Evolutionary conservation across 177 flowering plant species (phyloP).

Genomic region (Vitis hybrid): DNA sequence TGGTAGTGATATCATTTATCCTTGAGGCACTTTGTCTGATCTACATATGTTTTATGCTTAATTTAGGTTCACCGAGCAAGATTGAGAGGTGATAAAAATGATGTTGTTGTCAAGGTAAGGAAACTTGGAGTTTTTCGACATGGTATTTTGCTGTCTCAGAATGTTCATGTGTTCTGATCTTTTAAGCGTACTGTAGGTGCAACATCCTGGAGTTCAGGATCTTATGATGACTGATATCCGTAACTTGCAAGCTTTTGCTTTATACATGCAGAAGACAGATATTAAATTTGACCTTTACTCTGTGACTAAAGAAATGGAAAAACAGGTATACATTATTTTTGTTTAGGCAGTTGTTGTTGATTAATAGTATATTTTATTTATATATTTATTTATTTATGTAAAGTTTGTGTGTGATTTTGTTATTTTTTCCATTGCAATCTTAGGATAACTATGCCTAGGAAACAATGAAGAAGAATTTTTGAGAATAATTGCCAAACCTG

Average conservation of each 20-base stretch:
- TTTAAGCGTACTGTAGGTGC: slow-evolving; percentile 53
- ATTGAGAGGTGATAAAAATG: slow-evolving; percentile 66
- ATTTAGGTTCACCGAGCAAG: slow-evolving; percentile 90
- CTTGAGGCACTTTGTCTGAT: neutral
- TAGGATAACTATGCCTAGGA: too few species aligned
- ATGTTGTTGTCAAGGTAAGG: slow-evolving; percentile 91
- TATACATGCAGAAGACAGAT: slow-evolving; percentile 90
- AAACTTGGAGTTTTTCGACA: slow-evolving; percentile 1
- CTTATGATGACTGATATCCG: slow-evolving; percentile 95
- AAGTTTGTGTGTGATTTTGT: neutral
- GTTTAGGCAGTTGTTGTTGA: neutral
- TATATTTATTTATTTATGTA: neutral
- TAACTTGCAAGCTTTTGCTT: slow-evolving; percentile 89
- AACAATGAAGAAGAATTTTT: too few species aligned
- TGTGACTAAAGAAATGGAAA: slow-evolving; percentile 91
- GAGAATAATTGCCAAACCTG: too few species aligned
- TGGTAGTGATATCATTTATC: neutral
- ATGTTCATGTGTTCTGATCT: slow-evolving; percentile 10
- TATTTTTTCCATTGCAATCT: neutral
- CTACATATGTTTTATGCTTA: slow-evolving; percentile 12
- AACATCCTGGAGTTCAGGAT: slow-evolving; percentile 92
- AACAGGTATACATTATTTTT: slow-evolving; percentile 58
- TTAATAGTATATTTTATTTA: neutral
- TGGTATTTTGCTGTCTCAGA: neutral
- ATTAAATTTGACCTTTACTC: slow-evolving; percentile 84